These are phyloP conservation scores for Cinnamomum chago DNA, from an alignment of 164 flowering plant species.

Conservation along the genomic window DNA sequence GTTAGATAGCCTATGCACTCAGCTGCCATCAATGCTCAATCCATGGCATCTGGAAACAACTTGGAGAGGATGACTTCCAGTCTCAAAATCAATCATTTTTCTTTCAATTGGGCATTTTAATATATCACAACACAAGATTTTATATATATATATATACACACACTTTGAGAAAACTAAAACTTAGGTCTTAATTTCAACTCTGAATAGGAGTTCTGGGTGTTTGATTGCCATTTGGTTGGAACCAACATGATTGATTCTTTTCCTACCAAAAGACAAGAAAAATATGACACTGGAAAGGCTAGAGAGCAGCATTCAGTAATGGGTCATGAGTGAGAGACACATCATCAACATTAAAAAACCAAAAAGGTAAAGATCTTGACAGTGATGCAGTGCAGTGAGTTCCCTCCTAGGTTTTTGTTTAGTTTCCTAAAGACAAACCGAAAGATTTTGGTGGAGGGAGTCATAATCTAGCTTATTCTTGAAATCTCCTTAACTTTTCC, in stretches of 20 bases:
- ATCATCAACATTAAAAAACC: background rate
- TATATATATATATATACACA: too few species aligned
- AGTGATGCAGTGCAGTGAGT: background rate
- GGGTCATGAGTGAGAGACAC: background rate
- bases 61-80: too few species aligned
- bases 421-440: slow-evolving; percentile 13
- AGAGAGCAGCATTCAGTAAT: background rate
- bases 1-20: too few species aligned
- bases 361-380: slow-evolving; percentile 5
- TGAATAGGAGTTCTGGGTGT: too few species aligned
- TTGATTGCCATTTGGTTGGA: too few species aligned
- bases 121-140: too few species aligned
- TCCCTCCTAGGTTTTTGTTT: slow-evolving; percentile 9
- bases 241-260: background rate
- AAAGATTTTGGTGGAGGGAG: slow-evolving; percentile 5
- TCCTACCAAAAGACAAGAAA: background rate
- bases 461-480: background rate
- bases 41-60: too few species aligned
- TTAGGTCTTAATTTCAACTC: too few species aligned
- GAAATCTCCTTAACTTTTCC: background rate
- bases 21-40: too few species aligned
- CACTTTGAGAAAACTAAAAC: too few species aligned
- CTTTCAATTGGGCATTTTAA: too few species aligned
- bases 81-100: too few species aligned
- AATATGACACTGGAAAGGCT: background rate